Percentiles rank a stretch among this genome's conserved stretches.
Conservation (phyloP, 192 early-diverging fungal genomes). For the Pilobolus umbonatus region DNA sequence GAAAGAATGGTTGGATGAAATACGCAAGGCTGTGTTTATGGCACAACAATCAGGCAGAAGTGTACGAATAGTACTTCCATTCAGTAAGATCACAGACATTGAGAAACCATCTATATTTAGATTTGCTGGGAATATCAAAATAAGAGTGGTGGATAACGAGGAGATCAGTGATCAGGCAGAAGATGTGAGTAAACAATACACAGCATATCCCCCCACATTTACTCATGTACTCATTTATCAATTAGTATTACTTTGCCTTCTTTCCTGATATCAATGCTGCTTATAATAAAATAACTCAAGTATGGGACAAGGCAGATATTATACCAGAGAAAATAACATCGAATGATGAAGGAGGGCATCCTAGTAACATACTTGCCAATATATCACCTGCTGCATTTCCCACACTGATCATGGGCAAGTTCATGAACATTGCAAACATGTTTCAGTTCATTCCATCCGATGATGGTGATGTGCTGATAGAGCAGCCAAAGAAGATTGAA, state of each 20-base stretch:
- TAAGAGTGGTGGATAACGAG: constrained; percentile 46
- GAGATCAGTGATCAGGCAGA: constrained; percentile 20
- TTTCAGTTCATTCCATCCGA: no score
- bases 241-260: constrained; percentile 60
- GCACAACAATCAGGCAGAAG: constrained; percentile 53
- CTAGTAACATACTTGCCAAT: neutral
- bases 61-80: constrained; percentile 56
- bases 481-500: no score
- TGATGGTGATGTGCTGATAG: no score
- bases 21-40: constrained; percentile 48
- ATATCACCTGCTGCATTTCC: constrained; percentile 27
- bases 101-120: constrained; percentile 43
- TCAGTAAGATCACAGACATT: constrained; percentile 46
- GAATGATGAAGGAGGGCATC: no score
- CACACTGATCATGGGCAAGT: constrained; percentile 7
- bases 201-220: no score
- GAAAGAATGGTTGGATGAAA: constrained; percentile 56
- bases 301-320: constrained; percentile 1
- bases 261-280: constrained; percentile 45
- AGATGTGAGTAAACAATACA: constrained; percentile 32
- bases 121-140: constrained; percentile 46
- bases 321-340: neutral
- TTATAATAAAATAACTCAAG: constrained; percentile 20
- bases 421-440: constrained; percentile 3
- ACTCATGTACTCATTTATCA: neutral